Conservation (phyloP, 73 alveolate genomes). For the Uronychia setigera region DNA sequence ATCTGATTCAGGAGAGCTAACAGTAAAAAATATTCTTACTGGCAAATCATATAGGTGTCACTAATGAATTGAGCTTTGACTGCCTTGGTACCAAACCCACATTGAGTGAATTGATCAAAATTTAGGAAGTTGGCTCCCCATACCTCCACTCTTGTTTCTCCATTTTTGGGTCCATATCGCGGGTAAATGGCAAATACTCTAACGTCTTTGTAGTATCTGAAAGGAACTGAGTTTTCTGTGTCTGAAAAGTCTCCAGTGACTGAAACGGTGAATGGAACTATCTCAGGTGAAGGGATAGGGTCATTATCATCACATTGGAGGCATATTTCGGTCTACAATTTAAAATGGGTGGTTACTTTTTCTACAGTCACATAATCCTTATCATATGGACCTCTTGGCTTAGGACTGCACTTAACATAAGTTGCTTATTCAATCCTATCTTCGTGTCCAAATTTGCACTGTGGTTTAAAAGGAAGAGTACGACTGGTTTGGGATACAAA, state of each 20-base stretch:
- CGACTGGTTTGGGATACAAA: slow-evolving; percentile 69
- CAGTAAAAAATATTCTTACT: neutral
- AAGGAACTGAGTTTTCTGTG: slow-evolving; percentile 76
- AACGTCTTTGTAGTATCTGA: slow-evolving; percentile 77
- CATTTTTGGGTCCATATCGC: slow-evolving; percentile 92
- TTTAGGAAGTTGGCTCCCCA: slow-evolving; percentile 91
- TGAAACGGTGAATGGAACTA: slow-evolving; percentile 86
- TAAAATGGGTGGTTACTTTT: slow-evolving; percentile 46
- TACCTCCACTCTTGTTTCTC: slow-evolving; percentile 90
- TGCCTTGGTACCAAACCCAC: slow-evolving; percentile 92
- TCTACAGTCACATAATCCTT: slow-evolving; percentile 71
- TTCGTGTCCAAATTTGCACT: slow-evolving; percentile 89
- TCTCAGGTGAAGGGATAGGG: slow-evolving; percentile 63
- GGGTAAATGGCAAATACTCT: slow-evolving; percentile 81
- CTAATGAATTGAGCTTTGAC: slow-evolving; percentile 85
- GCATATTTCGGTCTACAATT: slow-evolving; percentile 81
- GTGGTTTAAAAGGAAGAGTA: slow-evolving; percentile 48
- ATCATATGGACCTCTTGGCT: slow-evolving; percentile 79
- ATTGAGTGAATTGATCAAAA: slow-evolving; percentile 87
- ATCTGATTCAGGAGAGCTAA: slow-evolving; percentile 79
- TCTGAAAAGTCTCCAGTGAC: slow-evolving; percentile 93
- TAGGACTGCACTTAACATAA: slow-evolving; percentile 86
- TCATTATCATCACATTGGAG: slow-evolving; percentile 89
- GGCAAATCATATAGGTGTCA: slow-evolving; percentile 77
- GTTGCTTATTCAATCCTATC: slow-evolving; percentile 84